These are phyloP conservation scores for Adansonia grandidieri DNA, from an alignment of 441 rosid genomes.

Conservation along the genomic window DNA sequence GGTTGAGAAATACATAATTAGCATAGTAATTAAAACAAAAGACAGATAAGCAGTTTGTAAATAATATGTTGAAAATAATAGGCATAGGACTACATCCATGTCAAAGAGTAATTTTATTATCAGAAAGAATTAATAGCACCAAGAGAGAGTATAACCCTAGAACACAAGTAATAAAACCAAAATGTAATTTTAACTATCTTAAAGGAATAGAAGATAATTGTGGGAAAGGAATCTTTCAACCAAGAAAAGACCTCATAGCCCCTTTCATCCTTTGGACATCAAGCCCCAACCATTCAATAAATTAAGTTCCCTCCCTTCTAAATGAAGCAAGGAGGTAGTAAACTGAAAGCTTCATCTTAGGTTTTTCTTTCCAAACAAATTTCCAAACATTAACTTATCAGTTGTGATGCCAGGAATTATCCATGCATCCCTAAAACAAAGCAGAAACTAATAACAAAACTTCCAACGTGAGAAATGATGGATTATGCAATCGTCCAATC, in stretches of 20 bases:
- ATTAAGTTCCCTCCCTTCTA: neutral
- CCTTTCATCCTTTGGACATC: neutral
- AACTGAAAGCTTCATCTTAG: neutral
- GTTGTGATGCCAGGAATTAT: neutral
- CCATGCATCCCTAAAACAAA: neutral
- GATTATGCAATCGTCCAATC: neutral
- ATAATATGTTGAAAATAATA: neutral
- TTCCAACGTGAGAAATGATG: neutral
- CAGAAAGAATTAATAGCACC: neutral
- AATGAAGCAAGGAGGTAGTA: neutral
- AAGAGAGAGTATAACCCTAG: neutral
- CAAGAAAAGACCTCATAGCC: neutral
- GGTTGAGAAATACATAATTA: neutral
- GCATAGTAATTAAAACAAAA: neutral
- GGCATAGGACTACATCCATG: neutral
- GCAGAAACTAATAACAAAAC: neutral
- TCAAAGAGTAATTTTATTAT: neutral
- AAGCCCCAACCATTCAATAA: slow-evolving; percentile 9
- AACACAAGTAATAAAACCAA: slow-evolving; percentile 1
- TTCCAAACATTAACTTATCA: slow-evolving; percentile 2
- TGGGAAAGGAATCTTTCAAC: neutral
- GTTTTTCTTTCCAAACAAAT: neutral
- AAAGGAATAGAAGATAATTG: neutral
- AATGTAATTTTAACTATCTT: neutral
- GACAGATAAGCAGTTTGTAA: neutral